These are phyloP conservation scores for Dalbergia cochinchinensis DNA, from an alignment of 306 rosid genomes.

Conservation along the genomic window DNA sequence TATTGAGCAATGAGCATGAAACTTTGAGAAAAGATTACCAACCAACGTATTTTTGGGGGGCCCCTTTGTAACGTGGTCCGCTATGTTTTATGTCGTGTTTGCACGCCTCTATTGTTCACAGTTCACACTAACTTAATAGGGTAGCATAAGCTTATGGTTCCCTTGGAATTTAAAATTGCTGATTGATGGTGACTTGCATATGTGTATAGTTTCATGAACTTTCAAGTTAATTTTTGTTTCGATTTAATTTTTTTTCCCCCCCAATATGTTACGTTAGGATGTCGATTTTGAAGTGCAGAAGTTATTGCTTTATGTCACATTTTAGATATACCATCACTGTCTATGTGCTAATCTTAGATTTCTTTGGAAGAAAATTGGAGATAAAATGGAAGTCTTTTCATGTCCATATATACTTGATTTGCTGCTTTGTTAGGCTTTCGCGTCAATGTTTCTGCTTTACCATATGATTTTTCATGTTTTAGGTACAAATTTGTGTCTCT, in stretches of 20 bases:
- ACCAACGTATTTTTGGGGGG: conserved; percentile 56
- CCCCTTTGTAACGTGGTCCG: conserved; percentile 68
- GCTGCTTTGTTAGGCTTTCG: conserved; percentile 48
- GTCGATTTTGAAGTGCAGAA: conserved; percentile 14
- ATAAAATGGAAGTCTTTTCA: background rate
- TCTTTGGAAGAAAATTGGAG: background rate
- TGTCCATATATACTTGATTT: conserved; percentile 23
- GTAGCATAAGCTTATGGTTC: conserved; percentile 5
- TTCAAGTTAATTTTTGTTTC: conserved; percentile 13
- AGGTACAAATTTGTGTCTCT: conserved; percentile 31
- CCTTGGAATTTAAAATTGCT: conserved; percentile 26
- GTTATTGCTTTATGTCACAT: conserved; percentile 32
- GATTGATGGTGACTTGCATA: conserved; percentile 22
- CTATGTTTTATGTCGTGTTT: conserved; percentile 84
- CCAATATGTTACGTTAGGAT: conserved; percentile 26
- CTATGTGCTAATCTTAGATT: conserved; percentile 19
- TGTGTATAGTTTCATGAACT: background rate
- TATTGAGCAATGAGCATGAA: conserved; percentile 19
- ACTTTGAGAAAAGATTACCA: conserved; percentile 51
- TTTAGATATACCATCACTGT: conserved; percentile 38
- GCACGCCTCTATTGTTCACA: conserved; percentile 75
- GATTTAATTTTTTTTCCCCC: background rate
- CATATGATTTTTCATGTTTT: conserved; percentile 34
- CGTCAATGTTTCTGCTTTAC: conserved; percentile 39
- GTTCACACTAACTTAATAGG: conserved; percentile 37